Percentiles rank a stretch among this genome's conserved stretches.
These are phyloP conservation scores for Moesziomyces parantarcticus DNA, from an alignment of 1,284 basidiomycete species.

Conservation along the genomic window DNA sequence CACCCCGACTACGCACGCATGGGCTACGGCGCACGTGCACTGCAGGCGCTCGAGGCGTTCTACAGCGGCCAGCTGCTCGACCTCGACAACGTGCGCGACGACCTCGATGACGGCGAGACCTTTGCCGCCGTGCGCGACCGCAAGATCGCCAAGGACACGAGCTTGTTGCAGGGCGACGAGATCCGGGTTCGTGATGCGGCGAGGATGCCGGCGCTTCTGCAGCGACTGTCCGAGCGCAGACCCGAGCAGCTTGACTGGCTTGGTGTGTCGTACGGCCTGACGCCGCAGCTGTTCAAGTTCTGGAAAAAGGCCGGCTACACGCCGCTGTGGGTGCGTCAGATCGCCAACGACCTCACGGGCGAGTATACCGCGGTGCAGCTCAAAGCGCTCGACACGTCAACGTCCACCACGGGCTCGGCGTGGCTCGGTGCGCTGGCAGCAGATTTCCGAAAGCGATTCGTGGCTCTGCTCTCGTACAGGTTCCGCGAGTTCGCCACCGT, in stretches of 20 bases:
- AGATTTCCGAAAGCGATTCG: conserved; percentile 93
- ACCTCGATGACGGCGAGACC: conserved; percentile 49
- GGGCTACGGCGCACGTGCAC: conserved; percentile 94
- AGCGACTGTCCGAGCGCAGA: conserved; percentile 87
- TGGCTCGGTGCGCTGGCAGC: conserved; percentile 92
- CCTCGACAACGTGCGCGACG: conserved; percentile 69
- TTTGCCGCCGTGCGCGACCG: conserved; percentile 70
- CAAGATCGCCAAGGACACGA: conserved; percentile 45
- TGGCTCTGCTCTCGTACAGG: conserved; percentile 88
- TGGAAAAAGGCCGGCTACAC: conserved; percentile 94
- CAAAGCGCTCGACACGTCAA: conserved; percentile 69
- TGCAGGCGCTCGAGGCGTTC: conserved; percentile 87
- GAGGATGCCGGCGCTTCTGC: conserved; percentile 91
- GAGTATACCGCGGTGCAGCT: conserved; percentile 97
- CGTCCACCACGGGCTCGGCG: conserved; percentile 71
- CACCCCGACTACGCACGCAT: conserved; percentile 92
- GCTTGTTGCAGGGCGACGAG: conserved; percentile 46
- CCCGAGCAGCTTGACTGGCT: conserved; percentile 94
- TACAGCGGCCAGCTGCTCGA: conserved; percentile 89
- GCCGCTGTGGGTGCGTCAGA: conserved; percentile 93
- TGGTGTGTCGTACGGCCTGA: conserved; percentile 95
- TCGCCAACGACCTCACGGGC: conserved; percentile 92
- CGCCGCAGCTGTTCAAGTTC: conserved; percentile 88
- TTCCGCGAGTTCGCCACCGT: conserved; percentile 93
- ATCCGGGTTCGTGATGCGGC: conserved; percentile 78